Evolutionary conservation across 805 yeast species (phyloP), one percentile per base, ranked within the genome.

Genomic region (Candida chilensis): DNA sequence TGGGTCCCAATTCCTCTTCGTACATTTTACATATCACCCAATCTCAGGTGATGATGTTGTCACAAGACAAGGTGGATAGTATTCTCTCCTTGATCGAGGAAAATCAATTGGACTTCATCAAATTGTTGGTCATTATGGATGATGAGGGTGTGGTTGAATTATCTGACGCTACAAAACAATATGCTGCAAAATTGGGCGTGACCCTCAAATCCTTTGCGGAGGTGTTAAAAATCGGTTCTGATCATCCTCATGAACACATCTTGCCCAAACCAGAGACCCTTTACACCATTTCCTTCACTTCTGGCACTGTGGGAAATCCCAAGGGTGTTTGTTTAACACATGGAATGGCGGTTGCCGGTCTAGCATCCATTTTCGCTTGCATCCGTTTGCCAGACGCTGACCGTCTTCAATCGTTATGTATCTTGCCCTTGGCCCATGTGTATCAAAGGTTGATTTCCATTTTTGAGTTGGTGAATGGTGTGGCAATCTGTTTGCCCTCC

Each of bases 271-370:
- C 58, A 1, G 43, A 47, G 9, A 47, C 54, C 17, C 31, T 47
- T 19, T 60, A 50, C 37, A 53, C 64, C 16, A 52, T 60, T 24
- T 48, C 57, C 5, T 58, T 58, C 33, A 58, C 64, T 6, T 52
- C 60, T 1, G 64, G 64, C 20, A 58, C 64, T 5, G 54, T 62
- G 5, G 63, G 64, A 4, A 37, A 58, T 3, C 64, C 64, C 9
- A 58, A 57, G 37, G 64, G 64, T 2, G 64, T 54, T 10, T 46
- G 48, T 24, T 43, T 57, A 27, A 38, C 51, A 7, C 61, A 58
- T 19, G 32, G 35, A 11, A 50, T 47, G 31, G 52, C 54, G 9
- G 53, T 44, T 18, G 43, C 57, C 5, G 52, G 52, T 2, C 33
- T 47, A 2, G 34, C 57, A 1, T 50, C 51, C 28, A 33, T 42